These are phyloP conservation scores for Pichia sp. DNA, from an alignment of 1,139 yeast genomes.

Conservation along the genomic window DNA sequence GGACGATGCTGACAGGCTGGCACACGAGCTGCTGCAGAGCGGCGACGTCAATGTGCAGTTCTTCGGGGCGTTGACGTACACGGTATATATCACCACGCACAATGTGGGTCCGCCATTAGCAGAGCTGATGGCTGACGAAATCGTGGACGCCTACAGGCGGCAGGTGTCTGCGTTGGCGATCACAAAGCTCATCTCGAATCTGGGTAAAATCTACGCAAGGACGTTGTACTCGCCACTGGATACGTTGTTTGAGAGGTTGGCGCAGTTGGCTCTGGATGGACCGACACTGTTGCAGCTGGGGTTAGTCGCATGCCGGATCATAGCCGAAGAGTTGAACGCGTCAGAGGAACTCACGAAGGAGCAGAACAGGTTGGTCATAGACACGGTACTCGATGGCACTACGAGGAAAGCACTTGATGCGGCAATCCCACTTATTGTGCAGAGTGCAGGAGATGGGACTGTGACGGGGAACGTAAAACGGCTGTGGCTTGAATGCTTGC, in stretches of 20 bases:
- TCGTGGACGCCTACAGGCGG: slow-evolving; percentile 19
- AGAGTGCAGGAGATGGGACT: slow-evolving; percentile 21
- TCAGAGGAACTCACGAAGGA: slow-evolving; percentile 21
- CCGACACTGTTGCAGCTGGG: slow-evolving; percentile 4
- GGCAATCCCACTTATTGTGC: slow-evolving; percentile 22
- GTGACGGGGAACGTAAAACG: slow-evolving; percentile 3
- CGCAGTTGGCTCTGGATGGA: background rate
- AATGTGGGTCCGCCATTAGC: slow-evolving; percentile 6
- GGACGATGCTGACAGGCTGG: slow-evolving; percentile 46
- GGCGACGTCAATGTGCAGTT: slow-evolving; percentile 51
- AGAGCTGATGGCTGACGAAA: slow-evolving; percentile 18
- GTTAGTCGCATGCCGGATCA: slow-evolving; percentile 10
- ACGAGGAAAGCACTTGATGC: slow-evolving; percentile 32
- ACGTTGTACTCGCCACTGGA: slow-evolving; percentile 37
- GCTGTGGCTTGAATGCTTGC: slow-evolving; percentile 33
- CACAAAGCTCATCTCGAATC: slow-evolving; percentile 48
- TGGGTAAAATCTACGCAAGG: slow-evolving; percentile 47
- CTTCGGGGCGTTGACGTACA: slow-evolving; percentile 69
- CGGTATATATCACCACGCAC: slow-evolving; percentile 46
- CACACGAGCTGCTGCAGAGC: slow-evolving; percentile 43
- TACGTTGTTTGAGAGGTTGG: background rate
- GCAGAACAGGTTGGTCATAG: slow-evolving; percentile 7
- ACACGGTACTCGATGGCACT: slow-evolving; percentile 16
- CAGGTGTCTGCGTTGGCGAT: slow-evolving; percentile 33
- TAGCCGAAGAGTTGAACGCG: slow-evolving; percentile 16